Evolutionary conservation across 192 early-diverging fungal genomes (phyloP).

Genomic region (Coemansia sp.): DNA sequence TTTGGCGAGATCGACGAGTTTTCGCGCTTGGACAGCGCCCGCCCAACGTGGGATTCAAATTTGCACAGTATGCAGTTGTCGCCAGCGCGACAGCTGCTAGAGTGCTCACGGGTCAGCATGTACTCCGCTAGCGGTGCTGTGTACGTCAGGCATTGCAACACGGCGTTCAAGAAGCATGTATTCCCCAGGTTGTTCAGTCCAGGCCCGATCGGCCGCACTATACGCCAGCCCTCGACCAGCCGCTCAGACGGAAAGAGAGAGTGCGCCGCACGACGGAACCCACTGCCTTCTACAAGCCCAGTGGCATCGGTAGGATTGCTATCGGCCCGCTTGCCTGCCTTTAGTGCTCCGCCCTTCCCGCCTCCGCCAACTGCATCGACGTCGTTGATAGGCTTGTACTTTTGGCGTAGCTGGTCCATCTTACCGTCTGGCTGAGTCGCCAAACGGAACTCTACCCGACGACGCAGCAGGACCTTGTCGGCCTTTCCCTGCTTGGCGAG

Average conservation of each 20-base stretch:
- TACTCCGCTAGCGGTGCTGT: slow-evolving; percentile 74
- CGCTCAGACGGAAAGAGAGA: slow-evolving; percentile 63
- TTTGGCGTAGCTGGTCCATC: slow-evolving; percentile 64
- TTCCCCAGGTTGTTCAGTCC: slow-evolving; percentile 75
- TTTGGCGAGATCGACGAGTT: slow-evolving; percentile 65
- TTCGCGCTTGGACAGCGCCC: slow-evolving; percentile 56
- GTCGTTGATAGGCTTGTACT: slow-evolving; percentile 67
- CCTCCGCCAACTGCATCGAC: not conserved
- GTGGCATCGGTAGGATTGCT: slow-evolving; percentile 17
- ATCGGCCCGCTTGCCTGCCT: slow-evolving; percentile 10
- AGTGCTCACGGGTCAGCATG: slow-evolving; percentile 64
- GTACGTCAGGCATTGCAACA: slow-evolving; percentile 77
- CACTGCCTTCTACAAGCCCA: slow-evolving; percentile 61
- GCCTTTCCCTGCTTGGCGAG: slow-evolving; percentile 50
- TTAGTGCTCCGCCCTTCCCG: not conserved
- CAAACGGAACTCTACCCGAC: slow-evolving; percentile 66
- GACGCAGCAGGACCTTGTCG: slow-evolving; percentile 52
- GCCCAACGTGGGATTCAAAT: slow-evolving; percentile 67
- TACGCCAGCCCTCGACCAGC: slow-evolving; percentile 61
- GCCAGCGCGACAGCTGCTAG: slow-evolving; percentile 59
- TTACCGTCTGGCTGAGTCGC: slow-evolving; percentile 63
- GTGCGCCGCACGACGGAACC: slow-evolving; percentile 63
- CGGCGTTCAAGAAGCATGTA: slow-evolving; percentile 82
- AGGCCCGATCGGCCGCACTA: slow-evolving; percentile 63
- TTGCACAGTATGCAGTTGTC: slow-evolving; percentile 77